A percentile compares a stretch with the other conserved stretches of the same genome.
These are phyloP conservation scores for Pseudocercospora fuligena DNA, from an alignment of 2,329 filamentous ascomycete genomes.

Conservation along the genomic window DNA sequence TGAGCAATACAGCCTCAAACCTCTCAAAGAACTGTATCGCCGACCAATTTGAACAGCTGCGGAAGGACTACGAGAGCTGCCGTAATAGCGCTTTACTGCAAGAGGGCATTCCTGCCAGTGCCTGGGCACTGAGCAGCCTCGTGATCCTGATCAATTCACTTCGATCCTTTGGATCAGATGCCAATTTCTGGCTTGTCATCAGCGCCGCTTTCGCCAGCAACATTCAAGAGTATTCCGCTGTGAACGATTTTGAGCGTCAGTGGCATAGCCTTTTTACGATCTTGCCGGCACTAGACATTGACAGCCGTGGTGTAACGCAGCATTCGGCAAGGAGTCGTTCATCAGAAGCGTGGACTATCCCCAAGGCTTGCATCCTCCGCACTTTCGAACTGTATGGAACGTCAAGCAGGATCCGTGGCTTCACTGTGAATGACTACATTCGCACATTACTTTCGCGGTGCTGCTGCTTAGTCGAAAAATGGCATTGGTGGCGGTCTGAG, in stretches of 20 bases:
- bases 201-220: constrained; percentile 41
- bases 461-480: constrained; percentile 57
- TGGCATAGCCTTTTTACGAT: constrained; percentile 57
- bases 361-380: constrained; percentile 53
- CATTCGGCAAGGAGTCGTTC: constrained; percentile 41
- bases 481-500: constrained; percentile 64
- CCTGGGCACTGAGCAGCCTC: constrained; percentile 51
- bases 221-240: constrained; percentile 24
- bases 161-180: constrained; percentile 34
- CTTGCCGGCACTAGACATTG: constrained; percentile 60
- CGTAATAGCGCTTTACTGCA: constrained; percentile 49
- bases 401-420: constrained; percentile 45
- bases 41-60: constrained; percentile 40
- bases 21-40: constrained; percentile 43
- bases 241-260: constrained; percentile 43
- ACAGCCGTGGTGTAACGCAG: constrained; percentile 46
- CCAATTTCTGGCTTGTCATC: constrained; percentile 52
- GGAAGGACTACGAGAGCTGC: constrained; percentile 52
- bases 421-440: constrained; percentile 61
- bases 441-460: constrained; percentile 58
- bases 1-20: constrained; percentile 43
- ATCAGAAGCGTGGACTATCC: constrained; percentile 56
- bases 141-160: constrained; percentile 55
- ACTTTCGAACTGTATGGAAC: constrained; percentile 54
- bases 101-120: constrained; percentile 53